Evolutionary conservation across 768 basidiomycete genomes (phyloP).

Genomic region (Tremella mesenterica): DNA sequence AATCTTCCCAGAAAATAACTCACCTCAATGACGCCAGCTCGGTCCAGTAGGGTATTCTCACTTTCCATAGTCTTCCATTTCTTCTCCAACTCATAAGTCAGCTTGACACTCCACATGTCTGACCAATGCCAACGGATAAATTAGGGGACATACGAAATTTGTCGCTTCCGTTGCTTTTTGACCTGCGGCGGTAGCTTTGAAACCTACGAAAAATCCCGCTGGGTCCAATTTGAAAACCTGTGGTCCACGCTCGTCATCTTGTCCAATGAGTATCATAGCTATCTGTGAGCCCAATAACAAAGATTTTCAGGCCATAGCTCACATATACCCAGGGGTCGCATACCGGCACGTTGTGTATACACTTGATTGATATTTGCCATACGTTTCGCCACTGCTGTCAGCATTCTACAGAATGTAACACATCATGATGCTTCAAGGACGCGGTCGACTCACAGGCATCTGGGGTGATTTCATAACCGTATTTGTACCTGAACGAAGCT

Average conservation of each 20-base stretch:
- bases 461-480: slow-evolving; percentile 95
- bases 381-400: slow-evolving; percentile 59
- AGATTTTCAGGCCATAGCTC: slow-evolving; percentile 30
- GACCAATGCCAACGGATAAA: too few relatives aligned
- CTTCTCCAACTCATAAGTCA: slow-evolving; percentile 63
- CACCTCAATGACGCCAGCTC: slow-evolving; percentile 84
- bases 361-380: slow-evolving; percentile 98
- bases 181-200: slow-evolving; percentile 91
- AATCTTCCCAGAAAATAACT: slow-evolving; percentile 21
- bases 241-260: slow-evolving; percentile 84
- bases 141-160: slow-evolving; percentile 55
- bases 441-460: slow-evolving; percentile 54
- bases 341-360: slow-evolving; percentile 92
- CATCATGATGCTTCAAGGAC: neutral
- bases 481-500: slow-evolving; percentile 87
- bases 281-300: slow-evolving; percentile 39
- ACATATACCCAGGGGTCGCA: slow-evolving; percentile 96
- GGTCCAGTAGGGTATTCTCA: slow-evolving; percentile 61
- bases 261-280: slow-evolving; percentile 96
- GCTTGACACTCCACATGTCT: neutral
- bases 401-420: neutral
- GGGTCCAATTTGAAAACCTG: slow-evolving; percentile 98
- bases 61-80: slow-evolving; percentile 94
- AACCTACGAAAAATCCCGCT: slow-evolving; percentile 96
- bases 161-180: slow-evolving; percentile 94